phyloP scores from a whole-genome alignment of 164 flowering plant species.

The Stephania japonica region DNA sequence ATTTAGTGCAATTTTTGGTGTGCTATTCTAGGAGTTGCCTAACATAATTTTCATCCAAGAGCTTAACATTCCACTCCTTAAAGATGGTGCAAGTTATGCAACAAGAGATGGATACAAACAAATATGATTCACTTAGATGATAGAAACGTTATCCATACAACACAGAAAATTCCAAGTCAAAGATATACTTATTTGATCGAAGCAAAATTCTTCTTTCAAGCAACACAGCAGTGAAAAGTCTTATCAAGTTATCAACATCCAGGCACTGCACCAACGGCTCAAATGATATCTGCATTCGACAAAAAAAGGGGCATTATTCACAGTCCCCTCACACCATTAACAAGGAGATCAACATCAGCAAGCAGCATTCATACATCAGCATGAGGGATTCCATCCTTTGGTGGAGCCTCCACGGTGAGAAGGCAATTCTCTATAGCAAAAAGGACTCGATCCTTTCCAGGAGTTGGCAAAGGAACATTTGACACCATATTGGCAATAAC shows the following conservation, averaged over 20 bases:
- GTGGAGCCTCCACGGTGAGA: slow-evolving; percentile 87
- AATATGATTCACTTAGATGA: not conserved
- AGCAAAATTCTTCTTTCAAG: slow-evolving; percentile 90
- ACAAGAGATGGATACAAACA: not conserved
- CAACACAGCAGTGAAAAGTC: slow-evolving; percentile 83
- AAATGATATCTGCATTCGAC: slow-evolving; percentile 75
- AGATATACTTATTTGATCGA: slow-evolving; percentile 78
- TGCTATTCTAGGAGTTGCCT: not conserved
- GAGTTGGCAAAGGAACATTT: slow-evolving; percentile 86
- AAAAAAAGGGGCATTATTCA: slow-evolving; percentile 10
- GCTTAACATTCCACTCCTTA: not conserved
- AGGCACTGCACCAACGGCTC: slow-evolving; percentile 89
- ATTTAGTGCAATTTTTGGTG: not conserved
- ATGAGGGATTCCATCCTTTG: slow-evolving; percentile 92
- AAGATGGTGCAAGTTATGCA: not conserved
- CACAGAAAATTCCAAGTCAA: slow-evolving; percentile 8
- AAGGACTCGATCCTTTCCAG: slow-evolving; percentile 85
- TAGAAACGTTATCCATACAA: not conserved
- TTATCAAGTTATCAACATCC: slow-evolving; percentile 90
- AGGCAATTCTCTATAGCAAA: slow-evolving; percentile 87
- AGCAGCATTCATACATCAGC: slow-evolving; percentile 64
- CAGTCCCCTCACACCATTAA: not conserved
- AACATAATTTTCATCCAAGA: not conserved
- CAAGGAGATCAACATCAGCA: not conserved
- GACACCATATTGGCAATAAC: slow-evolving; percentile 75